phyloP scores from a whole-genome alignment of 208 protist genomes.

The Leishmania martiniquensis region DNA sequence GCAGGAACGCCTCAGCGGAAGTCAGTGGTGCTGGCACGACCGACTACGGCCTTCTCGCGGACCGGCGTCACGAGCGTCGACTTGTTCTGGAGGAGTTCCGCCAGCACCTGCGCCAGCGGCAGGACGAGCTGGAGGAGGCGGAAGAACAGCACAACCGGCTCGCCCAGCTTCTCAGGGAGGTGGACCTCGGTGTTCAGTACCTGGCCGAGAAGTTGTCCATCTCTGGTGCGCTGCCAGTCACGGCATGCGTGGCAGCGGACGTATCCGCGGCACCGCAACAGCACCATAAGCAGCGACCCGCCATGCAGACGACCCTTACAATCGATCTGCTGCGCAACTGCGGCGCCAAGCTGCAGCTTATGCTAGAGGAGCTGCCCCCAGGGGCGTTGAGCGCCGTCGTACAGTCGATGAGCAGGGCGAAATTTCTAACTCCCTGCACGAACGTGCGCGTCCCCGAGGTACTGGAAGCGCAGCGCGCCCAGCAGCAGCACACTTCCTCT shows the following conservation, averaged over 20 bases:
- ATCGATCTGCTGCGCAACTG: slow-evolving; percentile 66
- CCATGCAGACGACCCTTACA: slow-evolving; percentile 17
- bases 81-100: slow-evolving; percentile 92
- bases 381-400: slow-evolving; percentile 49
- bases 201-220: slow-evolving; percentile 85
- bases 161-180: slow-evolving; percentile 75
- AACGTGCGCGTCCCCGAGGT: slow-evolving; percentile 60
- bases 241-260: slow-evolving; percentile 11
- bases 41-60: slow-evolving; percentile 64
- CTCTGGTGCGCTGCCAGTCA: neutral
- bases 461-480: slow-evolving; percentile 27
- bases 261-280: neutral
- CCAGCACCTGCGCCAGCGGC: slow-evolving; percentile 72
- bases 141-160: slow-evolving; percentile 69
- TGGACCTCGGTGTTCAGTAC: slow-evolving; percentile 90
- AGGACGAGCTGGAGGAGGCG: slow-evolving; percentile 60
- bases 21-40: slow-evolving; percentile 15
- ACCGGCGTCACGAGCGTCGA: slow-evolving; percentile 50
- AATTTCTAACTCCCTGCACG: slow-evolving; percentile 40
- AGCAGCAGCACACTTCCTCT: slow-evolving; percentile 9
- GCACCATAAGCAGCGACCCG: slow-evolving; percentile 8
- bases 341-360: slow-evolving; percentile 56
- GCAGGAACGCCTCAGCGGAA: neutral
- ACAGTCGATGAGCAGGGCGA: slow-evolving; percentile 31
- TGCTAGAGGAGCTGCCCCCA: slow-evolving; percentile 62